Evolutionary conservation across 2,329 filamentous ascomycete genomes (phyloP), one percentile per base, ranked within the genome.

Genomic region (Aspergillus sp.): DNA sequence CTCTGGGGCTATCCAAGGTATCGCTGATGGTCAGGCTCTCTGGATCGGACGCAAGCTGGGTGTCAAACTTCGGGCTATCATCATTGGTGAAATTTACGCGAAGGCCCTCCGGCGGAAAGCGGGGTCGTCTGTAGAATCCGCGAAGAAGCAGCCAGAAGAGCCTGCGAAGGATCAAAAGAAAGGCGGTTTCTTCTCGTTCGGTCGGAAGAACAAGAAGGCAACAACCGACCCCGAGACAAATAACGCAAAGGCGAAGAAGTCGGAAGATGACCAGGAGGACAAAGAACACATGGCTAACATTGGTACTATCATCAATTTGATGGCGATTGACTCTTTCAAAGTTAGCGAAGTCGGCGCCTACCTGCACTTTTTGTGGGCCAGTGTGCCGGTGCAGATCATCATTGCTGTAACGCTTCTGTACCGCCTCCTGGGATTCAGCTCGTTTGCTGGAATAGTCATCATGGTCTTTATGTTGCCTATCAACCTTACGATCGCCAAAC

Each of bases 271-370:
- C 1, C 10, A 36, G 32, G 32, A 69, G 36, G 70, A 72, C n/a
- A 59, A 63, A 17, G 89, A 92, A 63, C 85, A 89, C 60, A 92
- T 96, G 78, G 94, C 92, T 41, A 97, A 95, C 63, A 84, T 96
- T 54, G 95, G 96, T 64, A 96, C 95, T n/a, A 97, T 99, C 71
- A 99, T 99, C 81, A 99, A 98, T 76, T 82, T 99, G 66, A 99
- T 99, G 95, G 96, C 95, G 10, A 96, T 99, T 43, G 96, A 99
- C 80, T 97, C 94, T 51, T 98, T 98, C 86, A 99, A 99, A 79
- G 92, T 99, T 58, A 91, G 91, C 63, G 95, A 99, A 74, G 89
- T 97, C 61, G 95, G 92, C 39, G 91, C 94, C 0, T 99, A 99
- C 74, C 81, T 99, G 32, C 95, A 99, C 77, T 99, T 96, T 77